These are phyloP conservation scores for Hypoxylon crocopeplum DNA, from an alignment of 495 filamentous ascomycete genomes.

Conservation along the genomic window DNA sequence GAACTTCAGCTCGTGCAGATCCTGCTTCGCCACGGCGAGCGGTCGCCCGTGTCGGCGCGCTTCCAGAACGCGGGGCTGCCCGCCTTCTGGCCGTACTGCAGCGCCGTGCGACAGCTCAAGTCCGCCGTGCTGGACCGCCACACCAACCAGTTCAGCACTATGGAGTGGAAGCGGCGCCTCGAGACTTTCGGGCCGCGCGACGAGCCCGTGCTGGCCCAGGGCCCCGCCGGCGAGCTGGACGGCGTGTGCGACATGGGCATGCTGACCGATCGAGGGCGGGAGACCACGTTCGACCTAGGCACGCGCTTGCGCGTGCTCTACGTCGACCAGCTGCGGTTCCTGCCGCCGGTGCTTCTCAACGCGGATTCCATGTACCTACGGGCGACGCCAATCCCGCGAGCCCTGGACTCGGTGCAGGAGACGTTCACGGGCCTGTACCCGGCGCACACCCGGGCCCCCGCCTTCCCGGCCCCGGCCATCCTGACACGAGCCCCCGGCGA, in stretches of 20 bases:
- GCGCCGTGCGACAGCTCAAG: constrained; percentile 72
- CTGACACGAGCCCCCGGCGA: constrained; percentile 74
- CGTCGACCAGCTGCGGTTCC: constrained; percentile 84
- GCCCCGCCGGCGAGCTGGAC: constrained; percentile 73
- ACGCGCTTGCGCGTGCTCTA: constrained; percentile 82
- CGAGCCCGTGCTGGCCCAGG: constrained; percentile 69
- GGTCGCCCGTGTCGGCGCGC: constrained; percentile 82
- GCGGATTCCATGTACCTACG: constrained; percentile 82
- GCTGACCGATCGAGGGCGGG: constrained; percentile 84
- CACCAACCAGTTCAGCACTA: constrained; percentile 61
- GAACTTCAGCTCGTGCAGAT: constrained; percentile 91
- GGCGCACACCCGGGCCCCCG: constrained; percentile 60
- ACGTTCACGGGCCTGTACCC: constrained; percentile 92
- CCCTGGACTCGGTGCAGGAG: constrained; percentile 88
- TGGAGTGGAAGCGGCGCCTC: constrained; percentile 80
- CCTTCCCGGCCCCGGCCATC: constrained; percentile 75
- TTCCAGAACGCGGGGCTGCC: constrained; percentile 88
- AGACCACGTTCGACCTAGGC: constrained; percentile 84
- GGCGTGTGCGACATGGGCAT: constrained; percentile 83
- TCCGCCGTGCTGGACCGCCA: constrained; percentile 67
- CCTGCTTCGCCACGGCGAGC: constrained; percentile 89
- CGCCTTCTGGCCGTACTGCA: constrained; percentile 93
- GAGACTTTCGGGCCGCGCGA: constrained; percentile 81
- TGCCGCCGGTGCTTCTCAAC: constrained; percentile 70
- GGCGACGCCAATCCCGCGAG: constrained; percentile 81